Conservation (phyloP, 306 rosid genomes). For the Boehmeria nivea region DNA sequence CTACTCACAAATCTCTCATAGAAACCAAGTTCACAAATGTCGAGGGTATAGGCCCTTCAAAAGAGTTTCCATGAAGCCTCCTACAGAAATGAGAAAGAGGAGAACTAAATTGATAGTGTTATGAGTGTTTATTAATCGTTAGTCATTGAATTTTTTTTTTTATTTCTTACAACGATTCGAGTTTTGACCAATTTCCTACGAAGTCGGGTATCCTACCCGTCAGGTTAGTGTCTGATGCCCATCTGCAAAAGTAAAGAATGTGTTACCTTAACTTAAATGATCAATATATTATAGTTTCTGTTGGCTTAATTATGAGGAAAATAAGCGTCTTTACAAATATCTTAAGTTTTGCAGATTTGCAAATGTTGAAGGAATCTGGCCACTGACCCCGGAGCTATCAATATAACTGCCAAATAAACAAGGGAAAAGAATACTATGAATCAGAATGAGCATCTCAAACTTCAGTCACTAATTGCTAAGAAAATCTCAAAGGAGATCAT, state of each 20-base stretch:
- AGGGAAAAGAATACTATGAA: neutral
- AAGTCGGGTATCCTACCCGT: slow-evolving; percentile 67
- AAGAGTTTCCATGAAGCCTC: slow-evolving; percentile 81
- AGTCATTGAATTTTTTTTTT: no score
- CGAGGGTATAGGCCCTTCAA: slow-evolving; percentile 57
- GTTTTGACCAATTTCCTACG: slow-evolving; percentile 64
- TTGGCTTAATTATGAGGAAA: neutral
- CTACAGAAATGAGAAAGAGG: slow-evolving; percentile 22
- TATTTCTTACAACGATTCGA: slow-evolving; percentile 51
- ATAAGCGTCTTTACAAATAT: slow-evolving; percentile 37
- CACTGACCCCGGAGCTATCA: slow-evolving; percentile 67
- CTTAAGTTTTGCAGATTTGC: slow-evolving; percentile 39
- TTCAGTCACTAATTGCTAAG: no score
- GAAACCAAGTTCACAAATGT: slow-evolving; percentile 61
- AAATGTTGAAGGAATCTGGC: slow-evolving; percentile 68
- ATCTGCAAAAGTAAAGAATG: slow-evolving; percentile 38
- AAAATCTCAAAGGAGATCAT: no score
- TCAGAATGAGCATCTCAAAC: no score
- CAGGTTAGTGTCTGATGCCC: slow-evolving; percentile 58
- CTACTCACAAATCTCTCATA: slow-evolving; percentile 57
- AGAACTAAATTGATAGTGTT: neutral
- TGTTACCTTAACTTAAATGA: no score
- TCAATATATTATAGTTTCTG: no score
- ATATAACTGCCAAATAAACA: slow-evolving; percentile 43
- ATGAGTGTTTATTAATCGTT: no score